Base-by-base conservation (phyloP, 164 flowering plant genomes). In the Aristolochia fimbriata region DNA sequence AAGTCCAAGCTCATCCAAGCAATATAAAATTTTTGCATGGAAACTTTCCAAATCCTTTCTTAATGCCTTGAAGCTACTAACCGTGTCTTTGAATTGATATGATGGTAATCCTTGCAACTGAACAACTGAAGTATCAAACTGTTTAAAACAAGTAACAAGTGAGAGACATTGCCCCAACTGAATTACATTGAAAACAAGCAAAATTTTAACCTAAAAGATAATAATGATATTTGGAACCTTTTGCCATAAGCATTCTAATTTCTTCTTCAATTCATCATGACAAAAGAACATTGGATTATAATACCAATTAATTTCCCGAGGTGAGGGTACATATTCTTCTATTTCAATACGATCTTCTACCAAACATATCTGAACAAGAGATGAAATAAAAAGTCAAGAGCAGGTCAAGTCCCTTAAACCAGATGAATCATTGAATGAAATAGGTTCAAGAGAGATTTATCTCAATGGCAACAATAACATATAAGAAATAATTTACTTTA, bases 1-100 rank as follows among this genome's bases (percentile, higher is more conserved):
- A 22, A 83, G 74, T 48, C 98, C 98, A 59, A 92, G 88, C 62
- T 80, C 74, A 51, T 88, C 84, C 56, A 92, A 77, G 76, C 96
- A 92, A 65, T 79, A 75, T 68, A 81, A 27, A 66, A 92, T 83
- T 70, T 83, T 80, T 16, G 68, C 59, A 68, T 84, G 75, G 55
- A 77, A 75, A 33, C 59, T 81, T 57, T 81, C 77, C 65, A 86
- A 49, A 27, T 74, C 76, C 68, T 69, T 80, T 61, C 69, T 71
- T 68, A 78, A 52, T 25, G 64, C 54, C 70, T 80, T 70, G 51
- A 72, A 55, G 61, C 69, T 80, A 52, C 78, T 81, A 49, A 79
- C 81, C 41, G 72, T 62, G 56, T 84, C 90, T 65, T 64, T 72
- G 69, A 67, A 81, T 25, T 72, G 73, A 65, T 41, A 62, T 65